A percentile compares a stretch with the other conserved stretches of the same genome.
Conservation (phyloP, 306 rosid species). For the Trifolium pratense region DNA sequence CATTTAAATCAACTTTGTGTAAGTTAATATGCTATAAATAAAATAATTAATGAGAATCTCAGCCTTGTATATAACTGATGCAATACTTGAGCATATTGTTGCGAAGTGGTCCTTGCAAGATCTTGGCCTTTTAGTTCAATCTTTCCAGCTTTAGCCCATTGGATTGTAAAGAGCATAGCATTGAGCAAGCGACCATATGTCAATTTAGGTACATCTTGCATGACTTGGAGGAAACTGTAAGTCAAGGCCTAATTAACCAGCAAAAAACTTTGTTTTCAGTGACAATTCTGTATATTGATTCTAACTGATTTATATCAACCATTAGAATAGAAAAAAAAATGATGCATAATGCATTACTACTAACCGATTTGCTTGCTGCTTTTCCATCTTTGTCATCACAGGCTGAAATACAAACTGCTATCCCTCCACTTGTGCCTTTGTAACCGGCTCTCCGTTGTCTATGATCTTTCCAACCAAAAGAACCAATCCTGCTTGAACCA, state of each 20-base stretch:
- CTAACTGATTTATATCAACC: background rate
- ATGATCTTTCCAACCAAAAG: conserved; percentile 50
- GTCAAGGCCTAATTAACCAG: conserved; percentile 61
- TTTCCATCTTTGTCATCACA: conserved; percentile 48
- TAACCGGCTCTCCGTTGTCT: conserved; percentile 30
- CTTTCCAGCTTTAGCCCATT: conserved; percentile 50
- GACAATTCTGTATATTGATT: background rate
- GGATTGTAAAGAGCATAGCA: conserved; percentile 53
- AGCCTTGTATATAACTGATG: too few relatives aligned
- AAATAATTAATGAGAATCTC: too few relatives aligned
- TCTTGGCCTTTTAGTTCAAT: too few relatives aligned
- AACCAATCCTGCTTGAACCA: conserved; percentile 45
- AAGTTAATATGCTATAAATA: too few relatives aligned
- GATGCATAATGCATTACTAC: conserved; percentile 21
- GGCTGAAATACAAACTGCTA: conserved; percentile 56
- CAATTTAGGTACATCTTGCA: conserved; percentile 53
- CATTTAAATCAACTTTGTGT: too few relatives aligned
- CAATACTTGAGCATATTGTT: too few relatives aligned
- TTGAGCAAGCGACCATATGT: conserved; percentile 55
- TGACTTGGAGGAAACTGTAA: conserved; percentile 60
- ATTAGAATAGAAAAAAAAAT: conserved; percentile 13
- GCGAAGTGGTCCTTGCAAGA: too few relatives aligned
- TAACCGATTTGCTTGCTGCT: conserved; percentile 52
- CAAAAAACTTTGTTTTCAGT: conserved; percentile 17
- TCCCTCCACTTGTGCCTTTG: conserved; percentile 61